These are phyloP conservation scores for Rhodosporidiobolus sp. DNA, from an alignment of 768 basidiomycete genomes.

Conservation along the genomic window DNA sequence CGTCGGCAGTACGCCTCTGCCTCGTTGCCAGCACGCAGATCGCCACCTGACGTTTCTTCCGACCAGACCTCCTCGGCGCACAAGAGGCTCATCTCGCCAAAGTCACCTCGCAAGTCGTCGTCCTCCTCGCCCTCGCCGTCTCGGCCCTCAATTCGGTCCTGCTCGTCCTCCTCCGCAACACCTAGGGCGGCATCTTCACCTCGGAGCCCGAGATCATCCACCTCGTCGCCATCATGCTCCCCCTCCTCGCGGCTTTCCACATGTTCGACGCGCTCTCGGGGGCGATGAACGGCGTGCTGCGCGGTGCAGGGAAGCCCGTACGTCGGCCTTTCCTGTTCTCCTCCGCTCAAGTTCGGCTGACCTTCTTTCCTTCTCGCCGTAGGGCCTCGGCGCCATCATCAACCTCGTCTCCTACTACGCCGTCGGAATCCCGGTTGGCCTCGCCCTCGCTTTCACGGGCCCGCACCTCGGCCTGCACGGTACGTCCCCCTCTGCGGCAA, in stretches of 20 bases:
- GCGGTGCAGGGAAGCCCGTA: constrained; percentile 76
- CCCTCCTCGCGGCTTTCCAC: constrained; percentile 60
- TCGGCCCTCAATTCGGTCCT: constrained; percentile 54
- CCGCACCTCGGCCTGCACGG: constrained; percentile 39
- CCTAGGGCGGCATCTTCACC: constrained; percentile 75
- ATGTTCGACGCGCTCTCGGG: constrained; percentile 68
- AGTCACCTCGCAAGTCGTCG: constrained; percentile 62
- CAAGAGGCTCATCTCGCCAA: constrained; percentile 68
- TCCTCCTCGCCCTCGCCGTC: constrained; percentile 65
- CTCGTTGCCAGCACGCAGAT: not conserved
- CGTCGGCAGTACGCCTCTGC: constrained; percentile 49
- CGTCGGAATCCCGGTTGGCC: constrained; percentile 33
- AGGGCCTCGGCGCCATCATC: constrained; percentile 39
- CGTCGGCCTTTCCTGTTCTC: constrained; percentile 16
- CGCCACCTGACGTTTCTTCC: constrained; percentile 50
- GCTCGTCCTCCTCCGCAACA: constrained; percentile 45
- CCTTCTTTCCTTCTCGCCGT: not conserved
- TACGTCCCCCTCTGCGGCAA: not conserved
- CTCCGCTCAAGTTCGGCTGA: not conserved
- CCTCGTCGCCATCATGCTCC: constrained; percentile 67
- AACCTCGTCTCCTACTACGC: constrained; percentile 37
- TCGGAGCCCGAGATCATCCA: constrained; percentile 59
- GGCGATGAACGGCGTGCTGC: constrained; percentile 70
- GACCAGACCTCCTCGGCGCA: constrained; percentile 70
- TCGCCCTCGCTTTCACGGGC: constrained; percentile 35